These are phyloP conservation scores for Macroventuria anomochaeta DNA, from an alignment of 2,329 filamentous ascomycete species.

Conservation along the genomic window DNA sequence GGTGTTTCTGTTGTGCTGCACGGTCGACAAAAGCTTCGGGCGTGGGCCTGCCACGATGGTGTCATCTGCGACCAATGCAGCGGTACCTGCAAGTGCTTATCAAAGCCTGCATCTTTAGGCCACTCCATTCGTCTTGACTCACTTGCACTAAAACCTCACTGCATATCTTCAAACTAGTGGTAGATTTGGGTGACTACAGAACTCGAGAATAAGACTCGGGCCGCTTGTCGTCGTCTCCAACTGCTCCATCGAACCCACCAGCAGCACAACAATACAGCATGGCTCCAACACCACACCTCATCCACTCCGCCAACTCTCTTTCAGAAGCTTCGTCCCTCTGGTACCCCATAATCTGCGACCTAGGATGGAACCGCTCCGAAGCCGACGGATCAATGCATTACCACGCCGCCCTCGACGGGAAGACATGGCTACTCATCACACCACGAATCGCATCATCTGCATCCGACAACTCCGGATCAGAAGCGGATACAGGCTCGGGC, in stretches of 20 bases:
- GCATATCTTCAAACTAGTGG: too few species aligned
- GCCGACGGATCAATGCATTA: conserved; percentile 45
- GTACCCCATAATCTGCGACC: conserved; percentile 45
- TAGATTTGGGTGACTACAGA: too few species aligned
- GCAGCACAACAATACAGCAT: not conserved
- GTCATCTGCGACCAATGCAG: not conserved
- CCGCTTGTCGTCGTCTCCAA: too few species aligned
- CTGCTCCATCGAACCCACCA: too few species aligned
- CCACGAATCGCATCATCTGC: conserved; percentile 8
- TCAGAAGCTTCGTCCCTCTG: conserved; percentile 37
- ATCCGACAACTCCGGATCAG: not conserved
- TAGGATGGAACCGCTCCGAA: conserved; percentile 47
- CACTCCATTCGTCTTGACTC: not conserved
- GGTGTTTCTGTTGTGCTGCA: too few species aligned
- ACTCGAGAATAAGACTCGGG: too few species aligned
- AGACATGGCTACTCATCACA: conserved; percentile 42
- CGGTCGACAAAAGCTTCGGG: not conserved
- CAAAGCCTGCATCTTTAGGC: not conserved
- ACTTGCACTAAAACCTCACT: not conserved
- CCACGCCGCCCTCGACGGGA: conserved; percentile 28
- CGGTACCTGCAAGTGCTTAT: not conserved
- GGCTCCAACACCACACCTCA: conserved; percentile 7
- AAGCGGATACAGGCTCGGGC: too few species aligned
- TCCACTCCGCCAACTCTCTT: conserved; percentile 29
- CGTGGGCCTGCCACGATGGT: not conserved